Base-by-base conservation (phyloP, 495 filamentous ascomycete species). In the Apodospora peruviana region DNA sequence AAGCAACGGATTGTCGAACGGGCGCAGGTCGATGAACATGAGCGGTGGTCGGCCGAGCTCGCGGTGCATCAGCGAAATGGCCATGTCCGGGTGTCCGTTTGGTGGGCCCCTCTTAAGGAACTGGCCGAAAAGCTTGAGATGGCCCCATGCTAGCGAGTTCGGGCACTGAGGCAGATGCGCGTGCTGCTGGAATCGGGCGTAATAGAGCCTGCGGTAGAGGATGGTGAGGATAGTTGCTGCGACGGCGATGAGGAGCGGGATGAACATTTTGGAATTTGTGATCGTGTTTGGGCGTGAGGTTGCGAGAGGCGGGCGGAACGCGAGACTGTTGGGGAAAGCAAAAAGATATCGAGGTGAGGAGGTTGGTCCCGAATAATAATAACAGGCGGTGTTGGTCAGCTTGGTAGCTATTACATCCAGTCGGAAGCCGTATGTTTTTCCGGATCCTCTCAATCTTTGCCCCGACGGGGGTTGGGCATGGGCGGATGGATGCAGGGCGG, bases 21-120 rank as follows among this genome's bases (percentile, higher is more conserved):
- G 67, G 12, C 67, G 52, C 5, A 65, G 41, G 40, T 72, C 67
- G 7, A 61, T 5, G 43, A 58, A 24, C 45, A 64, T 52, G 4
- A 59, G 3, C 0, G 46, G 51, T 0, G 61, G 53, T 0, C 40
- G 45, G 5, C 48, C 50, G 0, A 58, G 18, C 2, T 7, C 45
- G n/a, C 25, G 27, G n/a, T 27, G 39, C 19, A 37, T 50, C 16
- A 27, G 17, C 14, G 22, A n/a, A 2, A 39, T 17, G 12, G 20
- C 47, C 3, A 36, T 22, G 21, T 56, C 60, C 4, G 44, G 27
- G 29, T 64, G 55, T 14, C 52, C 45, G 10, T 59, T 40, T 9
- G 50, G 20, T 2, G 38, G 22, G 4, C 42, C 43, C 3, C 29
- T 22, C 18, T 18, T 29, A 10, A 51, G 41, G 25, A 47, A 48